Base-by-base conservation (phyloP, 2,329 filamentous ascomycete species). In the Alternaria brassicicola region DNA sequence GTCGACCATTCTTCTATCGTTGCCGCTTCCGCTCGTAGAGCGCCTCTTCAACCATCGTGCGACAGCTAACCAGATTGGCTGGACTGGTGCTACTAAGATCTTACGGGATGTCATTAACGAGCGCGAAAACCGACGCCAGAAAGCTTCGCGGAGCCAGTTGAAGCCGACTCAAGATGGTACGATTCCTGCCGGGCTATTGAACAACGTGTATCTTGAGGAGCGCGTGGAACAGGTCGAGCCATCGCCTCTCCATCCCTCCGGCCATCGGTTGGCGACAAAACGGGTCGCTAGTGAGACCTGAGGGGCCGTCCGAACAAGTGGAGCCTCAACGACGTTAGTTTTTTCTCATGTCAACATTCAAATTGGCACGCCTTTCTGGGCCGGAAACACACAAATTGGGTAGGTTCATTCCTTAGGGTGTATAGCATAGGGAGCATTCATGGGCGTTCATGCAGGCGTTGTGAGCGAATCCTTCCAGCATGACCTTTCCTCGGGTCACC, bases 11-110 rank as follows among this genome's bases (percentile, higher is more conserved):
- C 79, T 93, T 2, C 78, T 92, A 51, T 91, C 90, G 38, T 78
- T 93, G 6, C 90, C 90, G 0, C 90, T 90, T 64, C 79, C 84
- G 13, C 79, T 88, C 26, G 80, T 93, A 23, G 88, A 89, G 74
- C 82, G 83, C 58, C 77, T 91, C 2, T 80, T 93, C 31, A 88
- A 90, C 66, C 86, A 86, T 49, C 81, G 80, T 12, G 81, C 81
- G 25, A 81, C 88, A 8, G 85, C 84, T 39, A 76, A 71, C 17
- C 76, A 76, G 31, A 66, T 82, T 17, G 78, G 79, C 13, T 73
- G 69, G 62, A 66, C 73, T 21, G 77, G 74, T 2, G 72, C 78
- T n/a, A 71, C 67, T 4, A 76, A 73, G 36, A 69, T 80, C 51
- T 77, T 81, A 73, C 77, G 74, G 15, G 72, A 77, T 33, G 76